Base-by-base conservation (phyloP, 352 stramenopile genomes). In the Phytophthora syringae region DNA sequence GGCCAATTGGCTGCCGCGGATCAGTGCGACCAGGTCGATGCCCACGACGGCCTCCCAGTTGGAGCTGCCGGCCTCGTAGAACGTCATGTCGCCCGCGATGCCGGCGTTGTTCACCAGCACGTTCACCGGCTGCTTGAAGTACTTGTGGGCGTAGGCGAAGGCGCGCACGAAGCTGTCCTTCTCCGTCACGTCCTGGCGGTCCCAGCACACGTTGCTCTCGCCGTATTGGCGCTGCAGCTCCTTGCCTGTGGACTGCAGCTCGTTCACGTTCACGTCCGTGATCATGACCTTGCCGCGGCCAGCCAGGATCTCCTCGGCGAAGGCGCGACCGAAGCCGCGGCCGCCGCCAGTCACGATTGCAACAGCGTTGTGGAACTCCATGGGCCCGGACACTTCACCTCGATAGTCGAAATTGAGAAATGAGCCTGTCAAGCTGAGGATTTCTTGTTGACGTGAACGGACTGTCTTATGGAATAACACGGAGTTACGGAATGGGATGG, bases 41-140 rank as follows among this genome's bases (percentile, higher is more conserved):
- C 78, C 69, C 25, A 93, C 71, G n/a, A 93, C 82, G 13, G 61
- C 58, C 54, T 90, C 82, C 84, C 86, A 95, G 25, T 65, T 68
- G 11, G 53, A 70, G 54, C 58, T 76, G 1, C 61, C 40, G 5
- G 53, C 50, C 18, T 84, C 60, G 57, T 74, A 88, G 58, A 82
- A 90, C 16, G 67, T 68, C 64, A 83, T 72, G 44, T 89, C 66
- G 7, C 79, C 78, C 3, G 72, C 79, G 28, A 94, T 93, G 18
- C 86, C 86, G 2, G 86, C 86, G 60, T 94, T 94, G 71, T 94
- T 94, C 2, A 86, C 84, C 30, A 94, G 74, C 40, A 93, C 39
- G 67, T 94, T 94, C 9, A 92, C 74, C 0, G 73, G 75, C 28
- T 43, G 45, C 20, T 79, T 72, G 55, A 95, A 93, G 57, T 82